These are phyloP conservation scores for Ogataea siamensis DNA, from an alignment of 805 yeast species.

Conservation along the genomic window DNA sequence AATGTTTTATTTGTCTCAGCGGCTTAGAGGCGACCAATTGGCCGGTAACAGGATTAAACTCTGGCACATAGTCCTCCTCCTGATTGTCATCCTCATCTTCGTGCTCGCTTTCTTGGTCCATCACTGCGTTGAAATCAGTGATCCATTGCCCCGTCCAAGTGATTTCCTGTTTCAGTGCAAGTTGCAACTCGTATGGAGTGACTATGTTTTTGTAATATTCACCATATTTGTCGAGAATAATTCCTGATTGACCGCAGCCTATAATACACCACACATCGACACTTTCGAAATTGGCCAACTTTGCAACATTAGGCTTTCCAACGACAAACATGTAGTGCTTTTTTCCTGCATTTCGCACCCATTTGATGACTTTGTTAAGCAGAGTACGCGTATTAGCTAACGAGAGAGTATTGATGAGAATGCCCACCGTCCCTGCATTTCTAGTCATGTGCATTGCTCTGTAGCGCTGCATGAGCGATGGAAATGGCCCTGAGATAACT, in stretches of 20 bases:
- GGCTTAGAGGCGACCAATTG: slow-evolving; percentile 71
- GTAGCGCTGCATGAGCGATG: slow-evolving; percentile 81
- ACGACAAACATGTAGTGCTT: slow-evolving; percentile 94
- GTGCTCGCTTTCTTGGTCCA: slow-evolving; percentile 39
- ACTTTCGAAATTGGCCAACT: slow-evolving; percentile 92
- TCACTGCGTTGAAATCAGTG: slow-evolving; percentile 63
- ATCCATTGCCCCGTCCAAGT: slow-evolving; percentile 96
- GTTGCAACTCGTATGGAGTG: slow-evolving; percentile 85
- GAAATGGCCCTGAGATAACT: slow-evolving; percentile 58
- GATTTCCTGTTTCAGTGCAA: slow-evolving; percentile 74
- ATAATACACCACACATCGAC: slow-evolving; percentile 92
- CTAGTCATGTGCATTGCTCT: slow-evolving; percentile 84
- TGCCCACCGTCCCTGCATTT: slow-evolving; percentile 88
- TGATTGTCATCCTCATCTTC: slow-evolving; percentile 18
- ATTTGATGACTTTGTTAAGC: slow-evolving; percentile 55
- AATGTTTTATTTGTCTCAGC: slow-evolving; percentile 60
- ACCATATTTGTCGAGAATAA: slow-evolving; percentile 71
- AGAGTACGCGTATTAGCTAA: slow-evolving; percentile 69
- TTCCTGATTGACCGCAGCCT: slow-evolving; percentile 94
- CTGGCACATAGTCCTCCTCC: slow-evolving; percentile 63
- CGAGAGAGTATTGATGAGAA: slow-evolving; percentile 86
- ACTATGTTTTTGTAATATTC: slow-evolving; percentile 89
- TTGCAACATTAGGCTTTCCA: slow-evolving; percentile 97
- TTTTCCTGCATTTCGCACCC: slow-evolving; percentile 75
- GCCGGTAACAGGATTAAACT: slow-evolving; percentile 88